Evolutionary conservation across 106 monocot genomes (phyloP).

Genomic region (Platanthera zijinensis): DNA sequence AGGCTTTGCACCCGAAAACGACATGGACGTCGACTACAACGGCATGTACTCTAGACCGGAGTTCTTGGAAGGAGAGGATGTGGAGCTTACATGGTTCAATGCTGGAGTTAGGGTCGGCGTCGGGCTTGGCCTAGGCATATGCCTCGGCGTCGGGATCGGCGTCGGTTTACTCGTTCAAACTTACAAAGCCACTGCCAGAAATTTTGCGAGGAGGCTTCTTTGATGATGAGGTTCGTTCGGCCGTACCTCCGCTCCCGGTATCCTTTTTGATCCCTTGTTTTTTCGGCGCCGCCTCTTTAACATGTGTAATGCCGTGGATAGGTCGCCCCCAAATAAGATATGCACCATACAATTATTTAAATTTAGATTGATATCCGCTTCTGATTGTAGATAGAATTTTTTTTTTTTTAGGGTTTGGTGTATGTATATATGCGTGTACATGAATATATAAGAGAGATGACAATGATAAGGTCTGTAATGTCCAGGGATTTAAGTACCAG

Average conservation of each 20-base stretch:
- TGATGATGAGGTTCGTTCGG: not conserved
- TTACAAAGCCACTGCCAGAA: constrained; percentile 23
- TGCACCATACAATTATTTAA: no score
- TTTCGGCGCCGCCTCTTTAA: no score
- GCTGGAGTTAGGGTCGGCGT: constrained; percentile 51
- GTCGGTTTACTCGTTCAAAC: constrained; percentile 33
- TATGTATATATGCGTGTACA: no score
- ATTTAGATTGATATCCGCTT: no score
- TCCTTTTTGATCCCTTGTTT: not conserved
- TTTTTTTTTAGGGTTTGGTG: no score
- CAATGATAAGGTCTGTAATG: no score
- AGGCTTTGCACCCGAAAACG: constrained; percentile 11
- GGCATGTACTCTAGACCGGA: constrained; percentile 26
- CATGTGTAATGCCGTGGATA: no score
- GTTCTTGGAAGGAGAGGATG: constrained; percentile 44
- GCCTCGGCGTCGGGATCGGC: constrained; percentile 35
- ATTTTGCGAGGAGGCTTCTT: constrained; percentile 19
- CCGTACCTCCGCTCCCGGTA: no score
- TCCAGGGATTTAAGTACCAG: no score
- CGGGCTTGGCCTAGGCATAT: constrained; percentile 41
- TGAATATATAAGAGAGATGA: no score
- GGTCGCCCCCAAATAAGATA: no score
- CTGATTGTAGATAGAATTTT: no score
- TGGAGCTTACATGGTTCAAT: constrained; percentile 57
- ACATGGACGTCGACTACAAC: constrained; percentile 21